Base-by-base conservation (phyloP, 2,329 filamentous ascomycete genomes). In the Trichoderma citrinoviride region DNA sequence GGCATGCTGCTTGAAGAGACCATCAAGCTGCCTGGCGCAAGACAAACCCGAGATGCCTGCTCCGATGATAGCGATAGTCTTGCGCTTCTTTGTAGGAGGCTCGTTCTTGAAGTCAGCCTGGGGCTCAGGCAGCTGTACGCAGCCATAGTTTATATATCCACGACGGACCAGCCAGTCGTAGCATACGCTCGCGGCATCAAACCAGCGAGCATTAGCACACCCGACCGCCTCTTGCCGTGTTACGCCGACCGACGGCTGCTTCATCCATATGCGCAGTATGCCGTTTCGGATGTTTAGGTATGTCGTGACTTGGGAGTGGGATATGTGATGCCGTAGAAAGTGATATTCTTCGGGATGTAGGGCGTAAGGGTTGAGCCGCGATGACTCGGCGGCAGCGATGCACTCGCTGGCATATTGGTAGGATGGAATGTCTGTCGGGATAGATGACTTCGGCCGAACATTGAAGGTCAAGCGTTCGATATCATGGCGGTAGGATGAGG, bases 101-200 rank as follows among this genome's bases (percentile, higher is more conserved):
- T 66, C 44, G 80, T 74, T 75, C 71, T 69, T 81, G 69, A 70
- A 73, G 73, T 79, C 73, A 74, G 77, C 23, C 76, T 80, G 78
- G 75, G 41, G 86, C 27, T 72, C 67, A 6, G 72, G 67, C 25
- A 93, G 79, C 72, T 93, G 87, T 3, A 95, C 85, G 75, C 95
- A 98, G 17, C 96, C 95, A 75, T 93, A 97, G 76, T 99, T 99
- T 80, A 99, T 96, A 75, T 96, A 97, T 21, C 95, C 95, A 69
- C 90, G 87, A 66, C 94, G 89, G 64, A 93, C 83, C 19, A 99
- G 85, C 94, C 94, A 99, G 76, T 96, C 88, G 74, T 95, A 96
- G 69, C 93, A 95, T 64, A 97, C 84, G 68, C 88, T 91, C 10
- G 95, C 93, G 52, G 94, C 85, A 66, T 92, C 90, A 76, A 97